Evolutionary conservation across 441 rosid genomes (phyloP), one percentile per base, ranked within the genome.

Genomic region (Capsella rubella): DNA sequence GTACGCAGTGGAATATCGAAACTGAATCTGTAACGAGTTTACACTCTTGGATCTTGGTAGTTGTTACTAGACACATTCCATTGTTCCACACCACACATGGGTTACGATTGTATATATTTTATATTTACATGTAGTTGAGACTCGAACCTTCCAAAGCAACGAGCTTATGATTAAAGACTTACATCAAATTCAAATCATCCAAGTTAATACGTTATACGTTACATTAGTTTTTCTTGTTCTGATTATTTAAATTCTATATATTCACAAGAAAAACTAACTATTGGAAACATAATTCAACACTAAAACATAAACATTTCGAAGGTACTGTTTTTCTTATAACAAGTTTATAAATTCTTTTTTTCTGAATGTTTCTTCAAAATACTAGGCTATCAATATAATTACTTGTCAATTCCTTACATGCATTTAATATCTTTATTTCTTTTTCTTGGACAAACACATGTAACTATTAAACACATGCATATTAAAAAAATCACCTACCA

Each of bases 401-500:
- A 61, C 12, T 61, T 51, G 54, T 62, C 67, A 71, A 21, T 60
- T 60, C 52, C 32, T 37, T 71, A n/a, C 53, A 61, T 61, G 28
- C 27, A 49, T 50, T 34, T 46, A 25, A n/a, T 50, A 71, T 47
- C 10, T 25, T 32, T 21, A 0, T 21, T 21, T 21, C 2, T 21
- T 21, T 21, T 21, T 21, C 2, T 21, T 16, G 18, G 18, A 21
- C 25, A 21, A 21, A 21, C 25, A 21, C 25, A 21, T 16, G 18
- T 16, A 16, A 16, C 18, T 16, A 16, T 16, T 16, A 16, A 16
- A 16, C 18, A 16, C 18, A 16, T 16, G 18, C 18, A 16, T 16
- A 16, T 16, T 56, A 28, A 74, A 65, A 74, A 65, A 74, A 66
- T 50, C 54, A 74, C 45, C 72, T 40, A 74, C 78, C 67, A 40